Evolutionary conservation across 1,284 basidiomycete species (phyloP).

Genomic region (Trichosporon coremiiforme): DNA sequence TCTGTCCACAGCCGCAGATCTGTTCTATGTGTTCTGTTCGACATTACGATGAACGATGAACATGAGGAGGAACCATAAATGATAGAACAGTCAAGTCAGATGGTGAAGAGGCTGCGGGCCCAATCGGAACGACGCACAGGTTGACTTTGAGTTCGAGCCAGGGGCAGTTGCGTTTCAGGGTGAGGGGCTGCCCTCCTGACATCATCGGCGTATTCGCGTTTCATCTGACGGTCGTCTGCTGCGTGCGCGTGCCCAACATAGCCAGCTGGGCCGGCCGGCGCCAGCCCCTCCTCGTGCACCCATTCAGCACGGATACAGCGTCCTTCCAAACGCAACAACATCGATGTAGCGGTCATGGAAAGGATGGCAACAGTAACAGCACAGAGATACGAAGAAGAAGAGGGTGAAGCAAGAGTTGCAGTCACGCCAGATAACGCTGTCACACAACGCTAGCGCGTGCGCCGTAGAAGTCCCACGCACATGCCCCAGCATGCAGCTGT

Average conservation of each 20-base stretch:
- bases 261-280: too few relatives aligned
- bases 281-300: not conserved
- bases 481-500: too few relatives aligned
- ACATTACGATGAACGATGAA: not conserved
- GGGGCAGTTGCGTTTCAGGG: not conserved
- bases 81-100: not conserved
- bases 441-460: too few relatives aligned
- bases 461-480: too few relatives aligned
- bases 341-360: too few relatives aligned
- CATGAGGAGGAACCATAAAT: not conserved
- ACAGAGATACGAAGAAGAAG: too few relatives aligned
- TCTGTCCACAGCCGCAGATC: too few relatives aligned
- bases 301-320: not conserved
- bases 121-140: not conserved
- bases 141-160: not conserved
- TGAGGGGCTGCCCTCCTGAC: not conserved
- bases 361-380: too few relatives aligned
- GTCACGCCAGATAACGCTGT: too few relatives aligned
- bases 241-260: not conserved
- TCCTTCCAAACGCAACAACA: not conserved
- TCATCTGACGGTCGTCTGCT: conserved; percentile 1
- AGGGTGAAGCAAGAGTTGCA: too few relatives aligned
- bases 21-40: too few relatives aligned
- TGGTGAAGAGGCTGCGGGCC: not conserved
- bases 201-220: not conserved